phyloP scores from a whole-genome alignment of 305 asterid genomes.

The Stenogyne calaminthoides region DNA sequence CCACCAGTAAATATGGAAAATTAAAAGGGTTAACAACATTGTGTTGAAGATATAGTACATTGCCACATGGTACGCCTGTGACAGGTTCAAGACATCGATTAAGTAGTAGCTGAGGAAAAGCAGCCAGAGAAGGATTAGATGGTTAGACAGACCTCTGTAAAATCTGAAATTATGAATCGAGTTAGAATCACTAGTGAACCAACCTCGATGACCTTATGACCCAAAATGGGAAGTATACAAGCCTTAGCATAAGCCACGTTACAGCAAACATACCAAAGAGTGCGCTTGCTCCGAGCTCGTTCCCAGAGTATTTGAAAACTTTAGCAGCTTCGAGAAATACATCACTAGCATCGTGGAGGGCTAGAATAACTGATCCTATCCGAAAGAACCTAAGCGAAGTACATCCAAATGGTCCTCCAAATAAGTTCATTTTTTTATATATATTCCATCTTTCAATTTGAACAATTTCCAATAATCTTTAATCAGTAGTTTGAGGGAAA shows the following conservation, averaged over 20 bases:
- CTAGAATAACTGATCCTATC: constrained; percentile 75
- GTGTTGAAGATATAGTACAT: constrained; percentile 85
- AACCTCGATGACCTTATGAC: constrained; percentile 88
- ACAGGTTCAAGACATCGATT: constrained; percentile 47
- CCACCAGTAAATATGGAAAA: constrained; percentile 98
- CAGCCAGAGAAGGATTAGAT: constrained; percentile 41
- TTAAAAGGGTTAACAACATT: constrained; percentile 72
- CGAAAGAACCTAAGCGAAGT: constrained; percentile 68
- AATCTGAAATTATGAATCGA: background rate
- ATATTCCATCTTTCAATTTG: background rate
- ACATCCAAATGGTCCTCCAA: constrained; percentile 27
- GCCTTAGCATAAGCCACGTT: constrained; percentile 90
- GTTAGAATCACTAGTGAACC: constrained; percentile 23
- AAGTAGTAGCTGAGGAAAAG: constrained; percentile 57
- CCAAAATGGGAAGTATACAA: constrained; percentile 79
- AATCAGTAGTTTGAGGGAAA: background rate
- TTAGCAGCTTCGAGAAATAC: constrained; percentile 95
- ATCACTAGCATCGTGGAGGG: constrained; percentile 95
- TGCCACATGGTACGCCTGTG: constrained; percentile 36
- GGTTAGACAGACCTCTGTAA: background rate
- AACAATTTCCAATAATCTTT: background rate
- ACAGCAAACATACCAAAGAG: constrained; percentile 83
- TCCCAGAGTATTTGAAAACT: constrained; percentile 82
- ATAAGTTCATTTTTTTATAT: background rate
- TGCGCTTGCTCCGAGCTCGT: constrained; percentile 82